Evolutionary conservation across 768 basidiomycete species (phyloP).

Genomic region (Sarcomyxa edulis): DNA sequence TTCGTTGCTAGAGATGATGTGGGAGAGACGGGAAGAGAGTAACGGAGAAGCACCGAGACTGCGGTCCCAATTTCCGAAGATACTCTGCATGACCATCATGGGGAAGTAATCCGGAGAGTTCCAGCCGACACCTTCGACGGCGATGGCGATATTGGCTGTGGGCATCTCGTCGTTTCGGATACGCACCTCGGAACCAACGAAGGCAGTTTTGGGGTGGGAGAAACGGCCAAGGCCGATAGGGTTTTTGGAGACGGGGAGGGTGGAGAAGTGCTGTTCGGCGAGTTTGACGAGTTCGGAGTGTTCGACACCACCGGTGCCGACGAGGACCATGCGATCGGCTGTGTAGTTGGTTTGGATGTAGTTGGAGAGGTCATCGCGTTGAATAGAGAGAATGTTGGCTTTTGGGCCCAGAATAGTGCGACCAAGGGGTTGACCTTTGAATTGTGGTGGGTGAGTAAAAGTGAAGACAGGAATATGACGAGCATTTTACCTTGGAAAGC

Average conservation of each 20-base stretch:
- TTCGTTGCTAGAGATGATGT: constrained; percentile 87
- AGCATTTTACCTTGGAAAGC: constrained; percentile 84
- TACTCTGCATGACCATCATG: constrained; percentile 96
- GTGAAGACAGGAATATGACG: constrained; percentile 8
- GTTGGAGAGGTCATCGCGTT: constrained; percentile 76
- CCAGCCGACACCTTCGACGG: constrained; percentile 98
- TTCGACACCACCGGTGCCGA: constrained; percentile 93
- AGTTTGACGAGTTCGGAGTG: constrained; percentile 91
- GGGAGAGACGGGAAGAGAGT: constrained; percentile 86
- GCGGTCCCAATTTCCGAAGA: constrained; percentile 99
- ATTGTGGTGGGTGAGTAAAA: constrained; percentile 6
- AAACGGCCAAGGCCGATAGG: constrained; percentile 86
- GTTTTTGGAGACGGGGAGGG: constrained; percentile 79
- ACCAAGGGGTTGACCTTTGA: constrained; percentile 85
- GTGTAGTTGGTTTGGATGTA: constrained; percentile 99
- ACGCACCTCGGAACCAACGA: constrained; percentile 93
- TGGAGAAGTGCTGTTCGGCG: constrained; percentile 89
- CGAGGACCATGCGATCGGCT: constrained; percentile 97
- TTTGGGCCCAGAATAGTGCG: constrained; percentile 97
- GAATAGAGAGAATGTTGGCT: constrained; percentile 92
- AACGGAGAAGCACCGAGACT: constrained; percentile 87
- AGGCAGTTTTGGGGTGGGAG: constrained; percentile 71
- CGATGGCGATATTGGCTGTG: constrained; percentile 91
- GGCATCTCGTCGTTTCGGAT: constrained; percentile 88
- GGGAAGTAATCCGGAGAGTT: constrained; percentile 98